Base-by-base conservation (phyloP, 31 red algal species). In the Bonnemaisonia californica region DNA sequence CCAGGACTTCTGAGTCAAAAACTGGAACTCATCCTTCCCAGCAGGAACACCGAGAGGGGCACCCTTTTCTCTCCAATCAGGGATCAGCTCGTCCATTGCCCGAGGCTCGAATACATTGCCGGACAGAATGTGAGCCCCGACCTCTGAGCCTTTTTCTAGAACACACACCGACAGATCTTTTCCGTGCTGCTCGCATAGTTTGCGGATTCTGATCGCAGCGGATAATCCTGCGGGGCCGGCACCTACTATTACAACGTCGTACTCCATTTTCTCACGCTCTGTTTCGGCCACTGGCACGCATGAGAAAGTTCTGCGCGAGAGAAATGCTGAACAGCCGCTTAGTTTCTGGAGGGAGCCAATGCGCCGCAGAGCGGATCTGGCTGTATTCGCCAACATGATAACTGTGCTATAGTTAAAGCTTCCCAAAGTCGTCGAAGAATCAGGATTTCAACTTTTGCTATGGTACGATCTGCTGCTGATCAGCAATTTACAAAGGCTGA, bases 101-200 rank as follows among this genome's bases (percentile, higher is more conserved):
- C 92, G 92, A 36, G 96, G 89, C 60, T 98, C 96, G 19, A 98
- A 85, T 7, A 95, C 89, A 69, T 95, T 95, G 18, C 96, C 96
- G 3, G 96, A 98, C 62, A 98, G 73, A 65, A 95, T 91, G 62
- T 98, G 96, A 31, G 89, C 89, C 33, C 96, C 96, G n/a, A 98
- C 93, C 74, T 98, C 92, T 16, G 81, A 33, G n/a, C 92, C 96
- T 51, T 98, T 98, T 80, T 98, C 96, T 65, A 98, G 70, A 18
- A 98, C 89, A 70, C 92, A 95, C 9, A 98, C 96, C 7, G 86
- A 87, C 1, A 97, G 57, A 68, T 97, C 95, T 4, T 58, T 58
- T 28, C 78, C 79, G 22, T 51, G 33, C 18, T 75, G 79, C 7
- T 85, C 60, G 27, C 40, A 65, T 22, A 86, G 51, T 62, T 98